Base-by-base conservation (phyloP, 805 yeast species). In the Kregervanrija delftensis region DNA sequence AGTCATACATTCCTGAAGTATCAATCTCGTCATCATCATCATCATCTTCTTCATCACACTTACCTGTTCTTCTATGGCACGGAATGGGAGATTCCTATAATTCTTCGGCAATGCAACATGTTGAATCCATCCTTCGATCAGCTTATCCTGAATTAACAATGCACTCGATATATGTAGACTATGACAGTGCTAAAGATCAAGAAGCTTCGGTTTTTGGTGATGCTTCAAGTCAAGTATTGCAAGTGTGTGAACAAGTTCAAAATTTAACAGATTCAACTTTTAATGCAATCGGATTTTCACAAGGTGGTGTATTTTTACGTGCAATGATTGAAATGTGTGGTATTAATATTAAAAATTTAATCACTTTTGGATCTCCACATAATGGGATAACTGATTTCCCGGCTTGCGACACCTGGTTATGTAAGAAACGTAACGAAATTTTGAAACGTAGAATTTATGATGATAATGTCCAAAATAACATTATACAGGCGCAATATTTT, bases 341-440 rank as follows among this genome's bases (percentile, higher is more conserved):
- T 28, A 39, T 65, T 11, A 60, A 67, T 3, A 67, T 83, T 2
- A 60, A 72, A 41, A 78, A 69, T 30, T 64, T 86, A 40, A 65
- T 86, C 11, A 83, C 95, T 0, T 83, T 82, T 62, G 95, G 95
- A 0, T 79, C 88, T 1, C 95, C 95, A 0, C 95, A 86, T 55
- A 73, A 81, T 63, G 95, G 93, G 1, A 73, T 86, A 4, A 66
- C 71, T 49, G 91, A 86, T 46, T 65, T 85, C 32, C 89, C 90
- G 0, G 60, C 69, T 4, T 84, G 90, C 57, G 64, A 68, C 0
- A 57, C 52, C 11, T 79, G 85, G 80, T 47, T 81, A 0, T 84
- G 93, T 53, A 62, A 70, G 46, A 64, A 65, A 32, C 66, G 78
- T 44, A 84, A 85, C 56, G 65, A 59, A 30, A 33, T 81, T 1